Evolutionary conservation across 176 grass and related monocot species (phyloP).

Genomic region (Themeda triandra): DNA sequence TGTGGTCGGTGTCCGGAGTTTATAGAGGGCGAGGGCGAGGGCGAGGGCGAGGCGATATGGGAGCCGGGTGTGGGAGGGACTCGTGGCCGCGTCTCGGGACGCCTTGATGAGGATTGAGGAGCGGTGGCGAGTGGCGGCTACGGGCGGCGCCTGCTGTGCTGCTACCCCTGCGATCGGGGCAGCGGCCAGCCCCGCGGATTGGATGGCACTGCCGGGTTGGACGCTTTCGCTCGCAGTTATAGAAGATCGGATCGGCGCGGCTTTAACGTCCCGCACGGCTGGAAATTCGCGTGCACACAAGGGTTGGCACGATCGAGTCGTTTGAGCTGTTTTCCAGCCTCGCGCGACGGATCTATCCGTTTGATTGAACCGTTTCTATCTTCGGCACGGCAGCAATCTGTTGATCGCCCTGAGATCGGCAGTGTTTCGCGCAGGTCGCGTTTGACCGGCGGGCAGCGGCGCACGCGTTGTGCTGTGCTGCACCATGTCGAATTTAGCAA

Average conservation of each 20-base stretch:
- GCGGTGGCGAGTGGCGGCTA: background rate
- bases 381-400: too few relatives aligned
- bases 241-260: background rate
- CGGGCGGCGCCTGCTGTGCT: background rate
- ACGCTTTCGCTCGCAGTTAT: background rate
- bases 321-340: too few relatives aligned
- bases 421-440: background rate
- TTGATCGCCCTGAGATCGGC: background rate
- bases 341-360: background rate
- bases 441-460: background rate
- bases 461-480: background rate
- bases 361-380: background rate
- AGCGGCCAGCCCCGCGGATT: background rate
- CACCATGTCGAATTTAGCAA: background rate
- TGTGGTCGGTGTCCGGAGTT: background rate
- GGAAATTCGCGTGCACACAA: background rate
- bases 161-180: background rate
- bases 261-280: background rate
- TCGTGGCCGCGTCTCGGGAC: conserved; percentile 12
- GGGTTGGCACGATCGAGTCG: background rate
- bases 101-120: background rate
- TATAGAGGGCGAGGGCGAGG: background rate
- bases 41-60: background rate
- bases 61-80: background rate
- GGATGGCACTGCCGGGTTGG: background rate